Percentiles rank a stretch among this genome's conserved stretches.
phyloP scores from a whole-genome alignment of 208 protist species.

The Trypanosoma cruzi region DNA sequence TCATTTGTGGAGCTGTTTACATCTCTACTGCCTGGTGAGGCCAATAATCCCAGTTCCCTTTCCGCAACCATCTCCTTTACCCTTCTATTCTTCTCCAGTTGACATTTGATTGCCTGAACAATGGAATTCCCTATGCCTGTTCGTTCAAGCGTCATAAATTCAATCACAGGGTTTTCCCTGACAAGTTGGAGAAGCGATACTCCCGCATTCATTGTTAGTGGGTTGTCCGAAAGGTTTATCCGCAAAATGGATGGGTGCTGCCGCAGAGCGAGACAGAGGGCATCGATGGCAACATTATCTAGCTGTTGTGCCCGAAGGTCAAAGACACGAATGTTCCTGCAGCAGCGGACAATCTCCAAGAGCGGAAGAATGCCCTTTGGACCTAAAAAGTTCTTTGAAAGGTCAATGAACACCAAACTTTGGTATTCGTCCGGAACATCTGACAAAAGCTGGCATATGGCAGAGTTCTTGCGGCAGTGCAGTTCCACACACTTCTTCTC shows the following conservation, averaged over 20 bases:
- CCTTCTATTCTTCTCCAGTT: constrained; percentile 56
- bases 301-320: constrained; percentile 70
- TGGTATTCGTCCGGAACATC: constrained; percentile 69
- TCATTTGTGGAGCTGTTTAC: neutral
- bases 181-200: constrained; percentile 67
- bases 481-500: constrained; percentile 67
- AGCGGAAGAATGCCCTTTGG: constrained; percentile 77
- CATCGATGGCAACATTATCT: constrained; percentile 54
- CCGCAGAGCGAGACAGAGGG: constrained; percentile 51
- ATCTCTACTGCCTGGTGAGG: neutral
- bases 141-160: constrained; percentile 66
- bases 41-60: neutral
- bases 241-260: constrained; percentile 59
- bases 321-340: constrained; percentile 43
- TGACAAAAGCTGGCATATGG: constrained; percentile 44
- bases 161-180: constrained; percentile 57
- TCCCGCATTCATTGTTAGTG: constrained; percentile 72
- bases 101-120: constrained; percentile 44
- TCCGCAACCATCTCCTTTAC: constrained; percentile 7
- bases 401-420: constrained; percentile 54
- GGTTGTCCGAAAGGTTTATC: constrained; percentile 86
- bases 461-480: constrained; percentile 66
- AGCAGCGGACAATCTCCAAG: constrained; percentile 72
- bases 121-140: constrained; percentile 58
- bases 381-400: constrained; percentile 89